phyloP scores from a whole-genome alignment of 768 basidiomycete species.

The Hydnomerulius pinastri region DNA sequence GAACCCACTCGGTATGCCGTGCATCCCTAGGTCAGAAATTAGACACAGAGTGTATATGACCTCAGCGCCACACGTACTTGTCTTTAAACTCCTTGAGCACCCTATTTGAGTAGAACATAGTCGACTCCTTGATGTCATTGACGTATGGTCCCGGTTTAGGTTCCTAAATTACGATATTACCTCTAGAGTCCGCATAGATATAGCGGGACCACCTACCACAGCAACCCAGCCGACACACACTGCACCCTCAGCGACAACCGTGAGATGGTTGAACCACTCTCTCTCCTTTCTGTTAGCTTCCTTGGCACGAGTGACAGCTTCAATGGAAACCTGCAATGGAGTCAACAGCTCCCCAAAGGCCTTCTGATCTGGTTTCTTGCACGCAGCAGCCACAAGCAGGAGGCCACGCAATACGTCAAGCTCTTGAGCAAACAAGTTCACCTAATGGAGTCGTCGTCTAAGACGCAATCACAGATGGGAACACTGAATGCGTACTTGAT shows the following conservation, averaged over 20 bases:
- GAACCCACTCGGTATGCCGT: slow-evolving; percentile 89
- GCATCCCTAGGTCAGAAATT: slow-evolving; percentile 59
- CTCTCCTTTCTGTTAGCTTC: slow-evolving; percentile 78
- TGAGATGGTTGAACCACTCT: slow-evolving; percentile 82
- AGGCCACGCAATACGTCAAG: slow-evolving; percentile 69
- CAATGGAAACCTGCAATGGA: slow-evolving; percentile 72
- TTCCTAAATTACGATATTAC: slow-evolving; percentile 39
- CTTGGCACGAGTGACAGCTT: slow-evolving; percentile 77
- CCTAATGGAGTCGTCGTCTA: slow-evolving; percentile 44
- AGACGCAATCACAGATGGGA: slow-evolving; percentile 1
- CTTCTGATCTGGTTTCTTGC: slow-evolving; percentile 77
- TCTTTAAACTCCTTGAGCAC: slow-evolving; percentile 93
- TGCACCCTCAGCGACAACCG: slow-evolving; percentile 79
- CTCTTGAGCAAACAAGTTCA: slow-evolving; percentile 63
- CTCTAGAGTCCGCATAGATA: background rate
- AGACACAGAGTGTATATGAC: slow-evolving; percentile 2
- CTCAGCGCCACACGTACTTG: slow-evolving; percentile 56
- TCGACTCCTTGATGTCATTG: slow-evolving; percentile 82
- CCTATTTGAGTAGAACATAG: slow-evolving; percentile 85
- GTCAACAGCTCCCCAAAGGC: slow-evolving; percentile 57
- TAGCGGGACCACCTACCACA: slow-evolving; percentile 51
- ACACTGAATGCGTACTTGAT: slow-evolving; percentile 61
- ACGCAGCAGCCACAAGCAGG: slow-evolving; percentile 65
- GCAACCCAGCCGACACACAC: slow-evolving; percentile 87
- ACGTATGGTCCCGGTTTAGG: slow-evolving; percentile 81